Conservation (phyloP, 768 basidiomycete genomes). For the Suillus subaureus region DNA sequence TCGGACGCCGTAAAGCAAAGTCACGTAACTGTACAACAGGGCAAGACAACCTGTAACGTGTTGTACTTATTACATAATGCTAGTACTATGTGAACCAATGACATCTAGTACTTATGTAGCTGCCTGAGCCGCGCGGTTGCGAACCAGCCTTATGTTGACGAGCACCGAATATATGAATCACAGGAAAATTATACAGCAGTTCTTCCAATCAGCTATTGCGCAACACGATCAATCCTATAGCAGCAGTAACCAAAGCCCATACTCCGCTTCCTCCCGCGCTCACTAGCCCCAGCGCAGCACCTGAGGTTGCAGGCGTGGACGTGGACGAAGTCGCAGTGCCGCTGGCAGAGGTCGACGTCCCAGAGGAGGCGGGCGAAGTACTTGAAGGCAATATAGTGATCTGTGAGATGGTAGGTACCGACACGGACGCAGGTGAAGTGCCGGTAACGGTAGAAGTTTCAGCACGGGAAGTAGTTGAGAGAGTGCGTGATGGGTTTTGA, state of each 20-base stretch:
- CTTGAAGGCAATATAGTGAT: background rate
- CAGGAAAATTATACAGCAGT: background rate
- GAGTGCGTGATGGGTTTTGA: conserved; percentile 20
- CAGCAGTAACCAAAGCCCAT: background rate
- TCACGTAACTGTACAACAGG: too few relatives aligned
- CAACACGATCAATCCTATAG: background rate
- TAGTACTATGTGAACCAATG: too few relatives aligned
- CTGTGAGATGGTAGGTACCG: background rate
- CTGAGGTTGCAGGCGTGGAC: background rate
- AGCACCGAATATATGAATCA: too few relatives aligned
- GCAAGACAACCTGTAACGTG: too few relatives aligned
- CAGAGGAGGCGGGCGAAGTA: background rate
- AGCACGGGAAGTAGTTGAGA: background rate
- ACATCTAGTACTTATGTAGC: too few relatives aligned
- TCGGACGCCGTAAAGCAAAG: too few relatives aligned
- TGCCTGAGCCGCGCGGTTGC: too few relatives aligned
- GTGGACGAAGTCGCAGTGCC: background rate
- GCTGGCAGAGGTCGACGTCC: background rate
- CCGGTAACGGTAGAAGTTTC: background rate
- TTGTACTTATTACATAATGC: too few relatives aligned
- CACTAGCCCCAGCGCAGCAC: background rate
- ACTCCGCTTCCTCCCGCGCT: too few relatives aligned
- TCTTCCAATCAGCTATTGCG: background rate
- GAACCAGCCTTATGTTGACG: too few relatives aligned
- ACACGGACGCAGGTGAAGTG: background rate